These are phyloP conservation scores for Colletotrichum sp. DNA, from an alignment of 2,329 filamentous ascomycete genomes.

Conservation along the genomic window DNA sequence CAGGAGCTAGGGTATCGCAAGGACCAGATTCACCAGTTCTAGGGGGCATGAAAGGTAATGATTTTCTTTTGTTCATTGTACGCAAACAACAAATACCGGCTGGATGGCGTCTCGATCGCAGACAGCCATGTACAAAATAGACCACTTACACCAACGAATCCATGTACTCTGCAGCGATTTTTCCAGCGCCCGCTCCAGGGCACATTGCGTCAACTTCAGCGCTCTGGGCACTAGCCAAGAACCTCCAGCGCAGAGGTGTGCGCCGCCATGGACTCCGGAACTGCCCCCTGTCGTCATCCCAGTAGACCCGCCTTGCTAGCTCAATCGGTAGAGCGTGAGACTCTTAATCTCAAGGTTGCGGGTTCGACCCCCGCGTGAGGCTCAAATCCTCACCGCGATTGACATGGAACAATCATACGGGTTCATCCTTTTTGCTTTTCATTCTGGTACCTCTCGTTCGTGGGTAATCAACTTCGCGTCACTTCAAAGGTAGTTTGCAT, in stretches of 20 bases:
- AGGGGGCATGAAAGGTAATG: neutral
- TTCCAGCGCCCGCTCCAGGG: neutral
- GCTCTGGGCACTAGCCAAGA: neutral
- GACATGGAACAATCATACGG: neutral
- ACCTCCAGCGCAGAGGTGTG: neutral
- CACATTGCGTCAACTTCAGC: neutral
- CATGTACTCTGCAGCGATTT: neutral
- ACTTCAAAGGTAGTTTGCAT: accelerated
- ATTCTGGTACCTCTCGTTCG: neutral
- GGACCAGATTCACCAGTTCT: constrained; percentile 65
- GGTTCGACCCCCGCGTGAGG: constrained; percentile 29
- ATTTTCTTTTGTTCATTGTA: neutral
- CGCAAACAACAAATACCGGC: neutral
- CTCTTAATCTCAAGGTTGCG: constrained; percentile 53
- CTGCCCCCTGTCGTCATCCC: neutral
- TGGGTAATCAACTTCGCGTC: neutral
- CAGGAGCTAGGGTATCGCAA: constrained; percentile 61
- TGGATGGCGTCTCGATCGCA: neutral
- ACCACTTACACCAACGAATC: neutral
- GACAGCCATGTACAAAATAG: neutral
- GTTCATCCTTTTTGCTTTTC: neutral
- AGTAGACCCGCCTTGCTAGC: constrained; percentile 49
- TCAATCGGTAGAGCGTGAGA: constrained; percentile 78
- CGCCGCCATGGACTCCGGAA: neutral
- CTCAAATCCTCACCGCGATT: constrained; percentile 24